phyloP scores from a whole-genome alignment of 2,329 filamentous ascomycete species.

The Tricladium varicosporioides region DNA sequence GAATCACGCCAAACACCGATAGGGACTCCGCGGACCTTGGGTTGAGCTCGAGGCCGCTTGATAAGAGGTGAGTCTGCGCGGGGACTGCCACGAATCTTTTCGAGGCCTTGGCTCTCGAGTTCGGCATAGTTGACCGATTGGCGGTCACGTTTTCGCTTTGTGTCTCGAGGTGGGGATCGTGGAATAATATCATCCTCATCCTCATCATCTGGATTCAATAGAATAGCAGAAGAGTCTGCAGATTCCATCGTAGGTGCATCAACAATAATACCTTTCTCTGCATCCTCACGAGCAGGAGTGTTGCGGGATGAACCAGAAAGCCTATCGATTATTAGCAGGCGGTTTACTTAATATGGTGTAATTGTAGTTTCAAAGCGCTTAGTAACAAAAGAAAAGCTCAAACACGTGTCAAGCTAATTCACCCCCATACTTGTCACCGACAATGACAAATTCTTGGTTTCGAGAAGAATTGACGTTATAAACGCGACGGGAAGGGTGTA shows the following conservation, averaged over 20 bases:
- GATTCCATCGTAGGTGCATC: slow-evolving; percentile 18
- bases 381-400: slow-evolving; percentile 18
- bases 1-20: slow-evolving; percentile 63
- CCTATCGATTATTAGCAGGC: slow-evolving; percentile 11
- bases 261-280: slow-evolving; percentile 26
- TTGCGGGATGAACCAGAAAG: slow-evolving; percentile 18
- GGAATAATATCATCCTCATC: slow-evolving; percentile 38
- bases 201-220: slow-evolving; percentile 33
- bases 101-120: slow-evolving; percentile 45
- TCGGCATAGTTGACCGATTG: slow-evolving; percentile 46
- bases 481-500: slow-evolving; percentile 11
- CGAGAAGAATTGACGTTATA: slow-evolving; percentile 1
- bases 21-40: slow-evolving; percentile 33
- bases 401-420: slow-evolving; percentile 22
- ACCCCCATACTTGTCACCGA: not conserved
- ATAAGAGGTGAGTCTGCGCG: slow-evolving; percentile 13
- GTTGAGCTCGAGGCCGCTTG: slow-evolving; percentile 24
- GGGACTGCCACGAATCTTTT: slow-evolving; percentile 16
- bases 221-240: slow-evolving; percentile 19
- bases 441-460: slow-evolving; percentile 9
- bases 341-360: slow-evolving; percentile 5
- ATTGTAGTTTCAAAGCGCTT: slow-evolving; percentile 21
- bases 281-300: slow-evolving; percentile 18
- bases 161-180: slow-evolving; percentile 34
- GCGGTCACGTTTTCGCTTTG: slow-evolving; percentile 51